Base-by-base conservation (phyloP, 352 stramenopile genomes). In the Phytophthora fragariaefolia region DNA sequence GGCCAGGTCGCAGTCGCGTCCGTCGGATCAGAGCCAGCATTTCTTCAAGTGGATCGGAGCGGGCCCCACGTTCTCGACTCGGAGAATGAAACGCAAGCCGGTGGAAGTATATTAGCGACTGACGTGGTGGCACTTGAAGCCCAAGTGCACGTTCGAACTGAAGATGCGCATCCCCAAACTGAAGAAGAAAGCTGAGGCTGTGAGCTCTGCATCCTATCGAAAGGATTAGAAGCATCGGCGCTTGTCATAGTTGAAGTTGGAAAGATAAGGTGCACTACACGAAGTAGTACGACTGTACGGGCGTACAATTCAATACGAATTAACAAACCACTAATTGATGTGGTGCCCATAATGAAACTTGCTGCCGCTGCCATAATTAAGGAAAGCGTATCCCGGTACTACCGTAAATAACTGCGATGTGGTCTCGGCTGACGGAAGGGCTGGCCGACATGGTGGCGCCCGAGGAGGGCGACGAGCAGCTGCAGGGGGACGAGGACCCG, bases 401-500 rank as follows among this genome's bases (percentile, higher is more conserved):
- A n/a, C n/a, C n/a, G 18, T 42, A 42, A 18, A 6, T 18, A 20
- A 8, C 9, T 18, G 15, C 36, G 36, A 93, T 93, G 85, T 93
- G 85, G 85, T 88, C 74, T 46, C 74, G 77, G 12, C 65, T 91
- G 18, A 89, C 79, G 9, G 85, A 80, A 38, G 79, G 74, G 20
- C 53, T 91, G 28, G 83, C 75, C n/a, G 85, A 93, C 57, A 93
- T 91, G 22, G 85, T 91, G 48, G 81, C 79, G 53, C 79, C 84
- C 17, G 73, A 80, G 17, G 80, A 88, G 36, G 72, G 71, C 4
- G 45, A 63, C 9, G 45, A 71, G 30, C 57, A 71, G 45, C 36
- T 66, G 48, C 57, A 55, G 15, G 38, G 67, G 22, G 55, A 63
- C 30, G 51, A 79, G 18, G 71, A 83, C 22, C 63, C 80, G 55